These are phyloP conservation scores for Boletales sp. DNA, from an alignment of 768 basidiomycete genomes.

Conservation along the genomic window DNA sequence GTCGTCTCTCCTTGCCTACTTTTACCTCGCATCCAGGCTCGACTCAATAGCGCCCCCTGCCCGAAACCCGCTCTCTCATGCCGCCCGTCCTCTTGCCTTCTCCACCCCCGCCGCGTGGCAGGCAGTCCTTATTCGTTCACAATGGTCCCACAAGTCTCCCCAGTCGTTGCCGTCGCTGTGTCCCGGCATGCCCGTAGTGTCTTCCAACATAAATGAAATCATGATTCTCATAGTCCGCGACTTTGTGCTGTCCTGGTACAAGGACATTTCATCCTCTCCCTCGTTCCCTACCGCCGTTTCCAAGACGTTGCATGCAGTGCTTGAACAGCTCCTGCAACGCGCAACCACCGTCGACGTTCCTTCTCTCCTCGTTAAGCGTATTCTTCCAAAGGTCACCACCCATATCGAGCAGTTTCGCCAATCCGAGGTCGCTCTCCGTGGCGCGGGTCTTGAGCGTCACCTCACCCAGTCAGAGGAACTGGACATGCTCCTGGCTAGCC, in stretches of 20 bases:
- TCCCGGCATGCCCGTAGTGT: slow-evolving; percentile 61
- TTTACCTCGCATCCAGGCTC: slow-evolving; percentile 56
- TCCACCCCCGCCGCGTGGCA: slow-evolving; percentile 96
- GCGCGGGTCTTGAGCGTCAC: slow-evolving; percentile 75
- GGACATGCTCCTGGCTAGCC: slow-evolving; percentile 79
- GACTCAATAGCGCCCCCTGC: slow-evolving; percentile 41
- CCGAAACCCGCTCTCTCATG: slow-evolving; percentile 43
- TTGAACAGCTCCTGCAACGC: slow-evolving; percentile 56
- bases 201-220: slow-evolving; percentile 73
- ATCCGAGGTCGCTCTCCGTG: slow-evolving; percentile 82
- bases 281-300: slow-evolving; percentile 89
- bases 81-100: slow-evolving; percentile 77
- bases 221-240: slow-evolving; percentile 79
- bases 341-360: slow-evolving; percentile 64
- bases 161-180: slow-evolving; percentile 65
- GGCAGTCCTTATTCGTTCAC: slow-evolving; percentile 81
- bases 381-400: slow-evolving; percentile 84
- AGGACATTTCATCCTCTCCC: slow-evolving; percentile 77
- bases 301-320: slow-evolving; percentile 60
- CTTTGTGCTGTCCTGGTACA: slow-evolving; percentile 91
- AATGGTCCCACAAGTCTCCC: slow-evolving; percentile 77
- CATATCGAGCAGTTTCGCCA: slow-evolving; percentile 90
- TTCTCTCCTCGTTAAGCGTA: slow-evolving; percentile 72
- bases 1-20: slow-evolving; percentile 48
- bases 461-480: slow-evolving; percentile 89